These are phyloP conservation scores for Scheffersomyces ergatensis DNA, from an alignment of 805 yeast genomes.

Conservation along the genomic window DNA sequence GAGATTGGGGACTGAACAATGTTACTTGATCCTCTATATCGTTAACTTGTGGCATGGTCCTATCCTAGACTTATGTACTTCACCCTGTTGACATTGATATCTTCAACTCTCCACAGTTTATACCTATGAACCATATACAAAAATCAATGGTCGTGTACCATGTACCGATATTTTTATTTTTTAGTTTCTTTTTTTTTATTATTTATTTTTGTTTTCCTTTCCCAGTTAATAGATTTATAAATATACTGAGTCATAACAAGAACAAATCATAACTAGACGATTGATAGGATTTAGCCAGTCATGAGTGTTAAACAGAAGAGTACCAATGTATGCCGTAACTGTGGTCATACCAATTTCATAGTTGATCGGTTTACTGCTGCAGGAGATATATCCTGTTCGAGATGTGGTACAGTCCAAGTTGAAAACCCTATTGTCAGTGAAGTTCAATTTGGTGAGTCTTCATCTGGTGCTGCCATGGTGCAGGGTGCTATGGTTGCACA, in stretches of 20 bases:
- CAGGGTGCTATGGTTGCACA: slow-evolving; percentile 92
- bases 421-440: slow-evolving; percentile 95
- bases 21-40: neutral
- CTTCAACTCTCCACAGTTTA: no score
- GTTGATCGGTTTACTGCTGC: slow-evolving; percentile 37
- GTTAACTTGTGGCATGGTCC: neutral
- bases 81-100: no score
- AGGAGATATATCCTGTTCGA: slow-evolving; percentile 74
- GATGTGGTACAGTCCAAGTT: slow-evolving; percentile 85
- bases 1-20: neutral
- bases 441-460: slow-evolving; percentile 88
- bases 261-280: no score
- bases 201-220: no score
- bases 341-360: slow-evolving; percentile 21
- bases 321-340: slow-evolving; percentile 16
- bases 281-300: no score
- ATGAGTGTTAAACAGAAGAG: neutral
- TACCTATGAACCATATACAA: no score
- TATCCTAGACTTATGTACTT: no score
- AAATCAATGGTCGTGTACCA: no score
- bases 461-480: slow-evolving; percentile 92
- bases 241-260: no score
- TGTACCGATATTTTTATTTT: no score
- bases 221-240: no score
- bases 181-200: no score